Percentiles rank a stretch among this genome's conserved stretches.
These are phyloP conservation scores for Leccinum fibrillosum DNA, from an alignment of 768 basidiomycete genomes.

Conservation along the genomic window DNA sequence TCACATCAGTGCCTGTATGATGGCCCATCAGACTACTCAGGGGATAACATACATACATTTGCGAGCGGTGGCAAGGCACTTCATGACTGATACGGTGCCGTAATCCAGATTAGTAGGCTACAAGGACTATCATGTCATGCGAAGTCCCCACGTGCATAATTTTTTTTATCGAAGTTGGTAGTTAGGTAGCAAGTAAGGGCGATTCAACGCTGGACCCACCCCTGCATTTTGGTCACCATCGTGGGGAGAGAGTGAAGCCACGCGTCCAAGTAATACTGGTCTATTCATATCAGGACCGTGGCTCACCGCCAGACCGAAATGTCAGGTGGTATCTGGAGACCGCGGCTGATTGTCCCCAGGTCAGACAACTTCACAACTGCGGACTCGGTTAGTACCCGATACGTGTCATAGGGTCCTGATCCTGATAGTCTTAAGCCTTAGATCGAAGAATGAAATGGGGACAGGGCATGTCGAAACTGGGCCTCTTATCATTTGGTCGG, in stretches of 20 bases:
- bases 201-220: not conserved
- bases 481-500: not conserved
- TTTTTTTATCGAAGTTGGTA: not conserved
- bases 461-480: not conserved
- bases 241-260: not conserved
- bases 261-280: not conserved
- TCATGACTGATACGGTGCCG: not conserved
- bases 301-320: not conserved
- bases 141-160: not conserved
- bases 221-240: not conserved
- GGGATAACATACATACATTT: not conserved
- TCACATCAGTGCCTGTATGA: not conserved
- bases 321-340: not conserved
- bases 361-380: not conserved
- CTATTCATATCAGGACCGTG: not conserved
- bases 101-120: not conserved
- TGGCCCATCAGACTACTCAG: not conserved
- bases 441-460: not conserved
- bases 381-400: not conserved
- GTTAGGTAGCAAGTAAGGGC: not conserved
- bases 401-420: not conserved
- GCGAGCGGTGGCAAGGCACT: not conserved
- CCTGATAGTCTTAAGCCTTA: not conserved
- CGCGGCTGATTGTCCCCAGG: not conserved
- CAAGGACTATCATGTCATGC: not conserved